Evolutionary conservation across 306 rosid genomes (phyloP).

Genomic region (Citrullus colocynthis): DNA sequence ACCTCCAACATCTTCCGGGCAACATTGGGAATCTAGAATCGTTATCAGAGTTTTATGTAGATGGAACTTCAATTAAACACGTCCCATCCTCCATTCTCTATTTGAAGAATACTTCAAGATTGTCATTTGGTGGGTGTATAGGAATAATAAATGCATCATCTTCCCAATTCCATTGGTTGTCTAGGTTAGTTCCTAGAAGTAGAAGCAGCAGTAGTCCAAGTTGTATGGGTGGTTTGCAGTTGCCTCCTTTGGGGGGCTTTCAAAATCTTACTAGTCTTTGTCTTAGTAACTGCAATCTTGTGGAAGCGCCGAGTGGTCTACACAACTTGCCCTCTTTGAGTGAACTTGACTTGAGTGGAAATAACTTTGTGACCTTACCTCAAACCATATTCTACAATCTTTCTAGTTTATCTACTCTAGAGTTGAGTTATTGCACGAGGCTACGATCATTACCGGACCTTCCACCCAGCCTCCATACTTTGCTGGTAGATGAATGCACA

Average conservation of each 20-base stretch:
- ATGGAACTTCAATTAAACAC: background rate
- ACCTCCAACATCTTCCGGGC: background rate
- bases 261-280: background rate
- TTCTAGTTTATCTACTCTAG: background rate
- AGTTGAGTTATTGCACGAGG: background rate
- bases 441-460: background rate
- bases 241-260: background rate
- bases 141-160: background rate
- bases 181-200: too few species aligned
- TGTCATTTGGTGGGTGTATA: background rate
- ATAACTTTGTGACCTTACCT: background rate
- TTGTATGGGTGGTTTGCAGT: background rate
- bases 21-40: background rate
- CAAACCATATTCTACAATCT: background rate
- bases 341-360: background rate
- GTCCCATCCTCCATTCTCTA: background rate
- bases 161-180: background rate
- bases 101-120: background rate
- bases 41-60: background rate
- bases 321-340: background rate
- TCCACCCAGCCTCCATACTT: background rate
- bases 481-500: background rate
- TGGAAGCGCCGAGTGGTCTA: background rate
- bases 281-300: background rate
- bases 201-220: background rate